Evolutionary conservation across 345 rosid species (phyloP).

Genomic region (Gossypium turneri): DNA sequence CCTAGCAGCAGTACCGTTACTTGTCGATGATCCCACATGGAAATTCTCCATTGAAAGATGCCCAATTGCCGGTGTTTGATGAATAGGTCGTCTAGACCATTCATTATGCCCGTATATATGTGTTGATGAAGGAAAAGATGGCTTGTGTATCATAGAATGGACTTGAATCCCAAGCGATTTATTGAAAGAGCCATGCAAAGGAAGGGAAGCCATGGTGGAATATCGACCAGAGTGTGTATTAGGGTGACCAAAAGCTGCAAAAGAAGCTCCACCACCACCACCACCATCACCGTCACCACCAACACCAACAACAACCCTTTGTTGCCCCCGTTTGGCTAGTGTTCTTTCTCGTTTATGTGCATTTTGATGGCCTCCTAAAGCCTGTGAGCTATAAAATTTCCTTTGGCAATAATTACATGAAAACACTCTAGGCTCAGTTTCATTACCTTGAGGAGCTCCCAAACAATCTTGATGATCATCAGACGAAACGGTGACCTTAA

Average conservation of each 20-base stretch:
- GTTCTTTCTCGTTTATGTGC: constrained; percentile 93
- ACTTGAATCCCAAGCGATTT: constrained; percentile 64
- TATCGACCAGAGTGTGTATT: constrained; percentile 23
- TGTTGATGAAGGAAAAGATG: constrained; percentile 23
- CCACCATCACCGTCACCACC: no score
- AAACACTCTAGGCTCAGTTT: constrained; percentile 59
- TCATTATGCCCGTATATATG: constrained; percentile 34
- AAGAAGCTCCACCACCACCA: constrained; percentile 16
- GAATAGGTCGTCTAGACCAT: constrained; percentile 40
- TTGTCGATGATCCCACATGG: constrained; percentile 24
- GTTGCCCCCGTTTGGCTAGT: constrained; percentile 73
- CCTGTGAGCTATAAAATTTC: constrained; percentile 92
- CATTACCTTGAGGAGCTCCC: constrained; percentile 27
- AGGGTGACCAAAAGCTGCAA: constrained; percentile 34
- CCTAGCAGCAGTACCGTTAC: constrained; percentile 27
- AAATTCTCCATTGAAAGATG: constrained; percentile 28
- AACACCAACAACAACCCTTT: constrained; percentile 25
- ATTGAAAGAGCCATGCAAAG: constrained; percentile 59
- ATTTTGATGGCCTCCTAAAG: constrained; percentile 94
- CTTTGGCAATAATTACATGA: constrained; percentile 90
- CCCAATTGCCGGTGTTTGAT: constrained; percentile 46
- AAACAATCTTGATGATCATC: constrained; percentile 9
- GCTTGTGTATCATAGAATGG: constrained; percentile 69
- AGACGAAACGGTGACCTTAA: constrained; percentile 23
- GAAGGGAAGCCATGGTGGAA: constrained; percentile 71